These are phyloP conservation scores for Cicer pinnatifidum DNA, from an alignment of 306 rosid species.

Conservation along the genomic window DNA sequence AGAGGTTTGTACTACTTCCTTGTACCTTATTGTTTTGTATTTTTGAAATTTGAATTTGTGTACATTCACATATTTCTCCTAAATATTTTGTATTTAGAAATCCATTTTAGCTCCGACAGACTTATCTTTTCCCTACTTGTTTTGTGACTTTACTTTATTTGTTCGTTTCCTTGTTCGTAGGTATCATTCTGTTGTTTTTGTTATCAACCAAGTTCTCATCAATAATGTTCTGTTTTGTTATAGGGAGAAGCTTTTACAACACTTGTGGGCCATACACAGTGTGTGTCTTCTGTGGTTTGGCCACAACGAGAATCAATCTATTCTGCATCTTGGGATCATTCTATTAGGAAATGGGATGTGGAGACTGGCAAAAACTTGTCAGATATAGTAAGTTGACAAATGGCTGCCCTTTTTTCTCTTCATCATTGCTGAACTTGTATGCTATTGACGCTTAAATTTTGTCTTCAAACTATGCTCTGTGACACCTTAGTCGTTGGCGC, in stretches of 20 bases:
- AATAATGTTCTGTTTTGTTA: conserved; percentile 34
- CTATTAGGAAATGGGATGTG: conserved; percentile 82
- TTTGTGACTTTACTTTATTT: neutral
- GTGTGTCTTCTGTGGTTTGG: conserved; percentile 86
- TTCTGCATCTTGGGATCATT: conserved; percentile 96
- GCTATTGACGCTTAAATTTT: neutral
- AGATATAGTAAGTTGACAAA: conserved; percentile 62
- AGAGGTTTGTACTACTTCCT: conserved; percentile 61
- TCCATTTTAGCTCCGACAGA: neutral
- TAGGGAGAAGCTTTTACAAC: conserved; percentile 80
- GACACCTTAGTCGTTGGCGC: neutral
- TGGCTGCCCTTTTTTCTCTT: neutral
- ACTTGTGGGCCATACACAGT: conserved; percentile 88
- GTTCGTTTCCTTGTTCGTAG: neutral
- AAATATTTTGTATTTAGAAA: neutral
- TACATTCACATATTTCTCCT: neutral
- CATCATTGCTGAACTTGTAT: neutral
- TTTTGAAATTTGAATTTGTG: conserved; percentile 26
- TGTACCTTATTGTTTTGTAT: conserved; percentile 5
- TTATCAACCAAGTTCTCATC: conserved; percentile 10
- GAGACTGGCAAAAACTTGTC: conserved; percentile 71
- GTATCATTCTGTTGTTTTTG: conserved; percentile 5
- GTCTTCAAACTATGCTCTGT: neutral
- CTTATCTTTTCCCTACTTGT: neutral
- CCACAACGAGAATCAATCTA: conserved; percentile 68